Evolutionary conservation across 2,329 filamentous ascomycete species (phyloP), one percentile per base, ranked within the genome.

Genomic region (Paecilomyces sp.): DNA sequence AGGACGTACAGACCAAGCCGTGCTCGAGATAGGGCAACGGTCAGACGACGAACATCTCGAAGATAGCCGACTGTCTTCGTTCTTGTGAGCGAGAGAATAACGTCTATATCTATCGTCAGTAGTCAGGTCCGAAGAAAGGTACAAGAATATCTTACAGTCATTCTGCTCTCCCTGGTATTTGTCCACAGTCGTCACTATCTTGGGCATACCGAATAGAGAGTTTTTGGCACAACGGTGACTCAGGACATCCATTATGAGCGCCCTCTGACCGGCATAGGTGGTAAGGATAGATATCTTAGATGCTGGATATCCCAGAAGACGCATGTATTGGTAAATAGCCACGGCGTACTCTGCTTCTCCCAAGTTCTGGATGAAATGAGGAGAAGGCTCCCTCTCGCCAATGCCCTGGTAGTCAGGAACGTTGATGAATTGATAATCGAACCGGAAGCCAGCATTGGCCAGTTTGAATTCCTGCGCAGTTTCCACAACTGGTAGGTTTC

Each of bases 81-180:
- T 62, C 94, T 86, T 13, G 92, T 94, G 54, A 99, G 84, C 4
- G 92, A 97, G 59, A 99, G 85, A 67, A 99, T 96, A 66, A 99
- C 86, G 70, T 97, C 91, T 94, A 12, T 52, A 18, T 25, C 34
- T n/a, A 12, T 24, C n/a, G 12, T 57, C 41, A 59, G 41, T 47
- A 70, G 58, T 71, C 64, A 56, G 60, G 5, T 55, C 2, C 22
- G 34, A 58, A 60, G n/a, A 33, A 30, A 54, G 25, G 25, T 28
- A 25, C 24, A 25, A 22, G 12, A 5, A 54, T 12, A 34, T 47
- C 89, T 82, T 82, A 94, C 91, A 97, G 71, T 99, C 94, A 75
- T 99, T 99, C 77, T 99, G 94, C 80, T 99, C 94, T 73, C 94
- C 95, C 79, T 99, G 94, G 70, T 97, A 99, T 74, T 96, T 97